Evolutionary conservation across 306 rosid species (phyloP).

Genomic region (Corylus americana): DNA sequence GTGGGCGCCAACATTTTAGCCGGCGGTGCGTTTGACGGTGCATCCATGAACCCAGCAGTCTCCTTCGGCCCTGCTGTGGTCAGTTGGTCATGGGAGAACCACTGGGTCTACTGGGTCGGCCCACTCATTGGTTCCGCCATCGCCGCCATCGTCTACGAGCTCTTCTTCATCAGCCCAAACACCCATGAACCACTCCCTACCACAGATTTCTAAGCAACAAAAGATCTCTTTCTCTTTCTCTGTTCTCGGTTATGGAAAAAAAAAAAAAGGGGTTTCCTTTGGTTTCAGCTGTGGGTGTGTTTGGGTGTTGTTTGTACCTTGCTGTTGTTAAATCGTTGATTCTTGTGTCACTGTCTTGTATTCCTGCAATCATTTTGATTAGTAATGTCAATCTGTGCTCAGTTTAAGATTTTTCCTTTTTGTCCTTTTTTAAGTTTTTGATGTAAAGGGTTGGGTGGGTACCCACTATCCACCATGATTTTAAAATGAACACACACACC

Average conservation of each 20-base stretch:
- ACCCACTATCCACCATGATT: not conserved
- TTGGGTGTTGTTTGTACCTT: constrained; percentile 35
- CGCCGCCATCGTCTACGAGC: constrained; percentile 60
- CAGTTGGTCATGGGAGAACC: constrained; percentile 69
- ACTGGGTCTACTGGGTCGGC: constrained; percentile 85
- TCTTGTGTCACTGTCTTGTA: constrained; percentile 27
- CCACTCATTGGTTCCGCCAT: constrained; percentile 62
- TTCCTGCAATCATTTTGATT: constrained; percentile 20
- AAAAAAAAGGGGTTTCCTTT: constrained; percentile 20
- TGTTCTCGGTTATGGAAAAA: constrained; percentile 1
- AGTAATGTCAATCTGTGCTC: constrained; percentile 12
- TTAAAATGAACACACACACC: not conserved
- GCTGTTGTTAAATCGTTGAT: constrained; percentile 28
- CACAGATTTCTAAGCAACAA: constrained; percentile 40
- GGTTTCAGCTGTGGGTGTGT: not conserved
- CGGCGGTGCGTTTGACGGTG: constrained; percentile 86
- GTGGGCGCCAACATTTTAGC: constrained; percentile 83
- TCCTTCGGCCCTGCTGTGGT: constrained; percentile 88
- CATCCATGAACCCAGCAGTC: constrained; percentile 87
- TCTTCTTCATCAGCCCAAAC: constrained; percentile 52
- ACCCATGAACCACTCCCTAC: constrained; percentile 61
- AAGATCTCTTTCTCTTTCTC: not conserved
- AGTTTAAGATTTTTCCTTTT: not conserved
- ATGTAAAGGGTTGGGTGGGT: too few relatives aligned
- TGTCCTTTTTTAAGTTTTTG: too few relatives aligned